Evolutionary conservation across 352 stramenopile genomes (phyloP), one percentile per base, ranked within the genome.

Genomic region (Halophytophthora polymorphica): DNA sequence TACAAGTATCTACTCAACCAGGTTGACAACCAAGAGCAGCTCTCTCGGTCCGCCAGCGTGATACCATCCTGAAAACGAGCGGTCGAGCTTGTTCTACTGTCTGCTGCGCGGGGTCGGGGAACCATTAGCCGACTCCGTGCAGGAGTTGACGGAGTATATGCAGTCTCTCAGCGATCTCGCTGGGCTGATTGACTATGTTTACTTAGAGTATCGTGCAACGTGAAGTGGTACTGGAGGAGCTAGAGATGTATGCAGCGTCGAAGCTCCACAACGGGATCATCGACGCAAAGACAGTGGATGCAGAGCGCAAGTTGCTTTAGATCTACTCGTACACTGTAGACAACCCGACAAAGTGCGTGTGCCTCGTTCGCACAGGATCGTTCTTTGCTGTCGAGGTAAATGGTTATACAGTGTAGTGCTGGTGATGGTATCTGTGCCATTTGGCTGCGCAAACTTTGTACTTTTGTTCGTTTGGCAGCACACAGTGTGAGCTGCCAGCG

Each of bases 301-400:
- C 41, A 19, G 31, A 31, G 19, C 39, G 28, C 17, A 54, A 34
- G 38, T 8, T 53, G 8, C 7, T 58, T 17, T 58, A 21, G 5
- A 51, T 40, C 15, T 49, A 48, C 12, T 44, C 31, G 0, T 55
- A 61, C 45, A 50, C 11, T 5, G 45, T 55, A 14, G 31, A 61
- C 33, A 41, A 46, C 7, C 38, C 44, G 5, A 14, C 6, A 6
- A 55, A 55, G 25, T 29, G 15, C 7, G 45, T 51, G 22, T 18
- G 18, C 11, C n/a, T 55, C 6, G 53, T 36, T 40, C 45, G 38
- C 2, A 11, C 11, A 0, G 45, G 31, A 2, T 47, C 53, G 1
- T 61, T 37, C 18, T 55, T 61, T 15, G 53, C 45, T 15, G 45
- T 61, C 15, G 50, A 55, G 29, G 53, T 61, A 25, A 40, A 55